phyloP scores from a whole-genome alignment of 2,329 filamentous ascomycete species.

The Cordyceps cateniannulata region DNA sequence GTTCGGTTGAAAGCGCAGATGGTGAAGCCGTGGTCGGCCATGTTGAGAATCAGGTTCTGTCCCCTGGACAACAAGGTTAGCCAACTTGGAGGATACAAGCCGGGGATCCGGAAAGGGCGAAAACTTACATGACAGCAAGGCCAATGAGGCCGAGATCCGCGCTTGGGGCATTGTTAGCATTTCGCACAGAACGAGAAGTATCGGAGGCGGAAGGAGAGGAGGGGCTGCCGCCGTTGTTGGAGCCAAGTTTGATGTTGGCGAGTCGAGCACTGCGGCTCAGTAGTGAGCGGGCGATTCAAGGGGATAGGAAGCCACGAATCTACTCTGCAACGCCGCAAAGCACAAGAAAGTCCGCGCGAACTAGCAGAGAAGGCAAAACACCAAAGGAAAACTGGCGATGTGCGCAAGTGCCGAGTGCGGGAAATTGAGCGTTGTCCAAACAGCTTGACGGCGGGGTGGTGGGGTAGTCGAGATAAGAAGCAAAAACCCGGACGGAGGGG shows the following conservation, averaged over 20 bases:
- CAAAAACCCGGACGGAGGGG: conserved; percentile 17
- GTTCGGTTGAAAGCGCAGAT: conserved; percentile 99
- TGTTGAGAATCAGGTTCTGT: conserved; percentile 86
- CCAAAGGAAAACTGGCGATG: conserved; percentile 11
- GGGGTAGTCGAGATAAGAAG: conserved; percentile 18
- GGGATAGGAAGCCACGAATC: neutral
- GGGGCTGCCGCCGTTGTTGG: conserved; percentile 42
- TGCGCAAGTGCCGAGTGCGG: conserved; percentile 7
- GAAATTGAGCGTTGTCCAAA: conserved; percentile 10
- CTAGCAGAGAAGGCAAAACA: neutral
- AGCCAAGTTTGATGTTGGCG: conserved; percentile 64
- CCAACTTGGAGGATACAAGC: neutral
- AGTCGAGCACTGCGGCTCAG: conserved; percentile 59
- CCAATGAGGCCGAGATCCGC: conserved; percentile 89
- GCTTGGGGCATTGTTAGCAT: conserved; percentile 57
- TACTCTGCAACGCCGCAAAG: conserved; percentile 20
- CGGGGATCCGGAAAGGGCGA: neutral
- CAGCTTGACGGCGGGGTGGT: conserved; percentile 10
- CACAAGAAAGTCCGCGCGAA: neutral
- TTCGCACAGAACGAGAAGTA: conserved; percentile 26
- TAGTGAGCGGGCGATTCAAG: conserved; percentile 11
- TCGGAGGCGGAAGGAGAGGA: conserved; percentile 23
- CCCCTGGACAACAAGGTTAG: conserved; percentile 39
- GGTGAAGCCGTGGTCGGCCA: conserved; percentile 88
- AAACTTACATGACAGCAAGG: conserved; percentile 77